Conservation (phyloP, 805 yeast species). For the Metschnikowia reukaufii region DNA sequence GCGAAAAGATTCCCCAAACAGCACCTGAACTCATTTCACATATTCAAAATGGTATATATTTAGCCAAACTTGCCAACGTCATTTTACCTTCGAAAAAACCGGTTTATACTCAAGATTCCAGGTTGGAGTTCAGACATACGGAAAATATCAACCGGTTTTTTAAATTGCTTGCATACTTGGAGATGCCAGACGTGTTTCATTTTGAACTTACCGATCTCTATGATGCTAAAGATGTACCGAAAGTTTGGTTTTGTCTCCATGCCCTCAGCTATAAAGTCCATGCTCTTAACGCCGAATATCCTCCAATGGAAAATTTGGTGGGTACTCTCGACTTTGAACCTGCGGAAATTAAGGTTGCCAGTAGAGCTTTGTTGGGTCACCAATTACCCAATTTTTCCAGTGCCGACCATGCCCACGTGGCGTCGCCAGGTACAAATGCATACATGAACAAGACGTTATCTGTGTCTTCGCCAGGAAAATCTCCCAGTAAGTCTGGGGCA, state of each 20-base stretch:
- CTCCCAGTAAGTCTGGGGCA: constrained; percentile 1
- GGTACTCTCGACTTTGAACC: constrained; percentile 63
- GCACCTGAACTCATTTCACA: constrained; percentile 62
- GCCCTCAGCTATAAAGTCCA: constrained; percentile 78
- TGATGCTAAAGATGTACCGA: constrained; percentile 89
- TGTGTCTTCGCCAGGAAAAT: constrained; percentile 4
- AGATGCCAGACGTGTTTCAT: constrained; percentile 82
- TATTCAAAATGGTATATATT: constrained; percentile 77
- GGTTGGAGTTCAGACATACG: constrained; percentile 82
- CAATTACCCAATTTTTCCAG: constrained; percentile 73
- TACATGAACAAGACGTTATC: constrained; percentile 21
- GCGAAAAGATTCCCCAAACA: constrained; percentile 53
- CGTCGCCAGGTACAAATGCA: constrained; percentile 18
- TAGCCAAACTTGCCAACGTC: constrained; percentile 74
- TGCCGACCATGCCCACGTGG: constrained; percentile 32
- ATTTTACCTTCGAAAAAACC: constrained; percentile 65
- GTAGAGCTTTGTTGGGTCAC: constrained; percentile 64
- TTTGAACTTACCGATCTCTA: constrained; percentile 92
- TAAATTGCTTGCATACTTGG: constrained; percentile 62
- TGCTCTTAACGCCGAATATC: constrained; percentile 51
- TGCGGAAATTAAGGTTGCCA: constrained; percentile 68
- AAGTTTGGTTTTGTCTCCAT: constrained; percentile 89
- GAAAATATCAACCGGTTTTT: constrained; percentile 89
- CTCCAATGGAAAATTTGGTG: constrained; percentile 60
- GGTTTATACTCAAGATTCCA: constrained; percentile 53